Base-by-base conservation (phyloP, 2,329 filamentous ascomycete species). In the Xylariaceae sp. region DNA sequence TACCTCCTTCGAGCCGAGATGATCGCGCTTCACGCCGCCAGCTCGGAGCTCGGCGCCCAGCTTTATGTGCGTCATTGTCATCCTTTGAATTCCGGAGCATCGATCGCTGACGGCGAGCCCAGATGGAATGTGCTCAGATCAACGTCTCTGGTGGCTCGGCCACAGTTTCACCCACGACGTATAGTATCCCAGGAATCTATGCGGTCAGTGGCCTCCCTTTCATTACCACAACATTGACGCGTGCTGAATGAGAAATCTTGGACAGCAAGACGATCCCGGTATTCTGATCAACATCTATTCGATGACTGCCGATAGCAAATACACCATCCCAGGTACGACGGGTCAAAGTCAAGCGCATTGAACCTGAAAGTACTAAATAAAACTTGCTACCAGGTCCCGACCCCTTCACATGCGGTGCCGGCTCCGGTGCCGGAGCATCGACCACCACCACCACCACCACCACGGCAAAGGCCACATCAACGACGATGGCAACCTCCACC, bases 1-100 rank as follows among this genome's bases (percentile, higher is more conserved):
- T 81, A 81, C 55, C 71, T 81, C 33, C 68, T 80, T 17, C 72
- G 78, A 24, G 74, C 77, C 38, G 78, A 81, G 62, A 69, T 80
- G 57, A 73, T 81, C 39, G 77, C 77, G 9, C 67, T 81, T 4
- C 77, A 81, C 61, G 63, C 54, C 9, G 69, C 69, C 9, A 43
- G 55, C 28, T 66, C 61, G 45, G 62, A 65, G 42, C 58, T 64
- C 9, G 70, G 70, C 4, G 70, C 71, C 6, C 71, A 76, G 50
- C 64, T 75, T 41, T 71, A 71, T 44, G 60, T 64, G 49, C 2
- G 54, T 48, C 22, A 9, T 6, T 15, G 7, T 9, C 18, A 18
- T n/a, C 12, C 7, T 3, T 19, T 19, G 12, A 9, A n/a, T 19
- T 34, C 8, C 13, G n/a, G 4, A 2, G 9, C 3, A 13, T 8